phyloP scores from a whole-genome alignment of 208 protist species.

The Acanthamoeba triangularis region DNA sequence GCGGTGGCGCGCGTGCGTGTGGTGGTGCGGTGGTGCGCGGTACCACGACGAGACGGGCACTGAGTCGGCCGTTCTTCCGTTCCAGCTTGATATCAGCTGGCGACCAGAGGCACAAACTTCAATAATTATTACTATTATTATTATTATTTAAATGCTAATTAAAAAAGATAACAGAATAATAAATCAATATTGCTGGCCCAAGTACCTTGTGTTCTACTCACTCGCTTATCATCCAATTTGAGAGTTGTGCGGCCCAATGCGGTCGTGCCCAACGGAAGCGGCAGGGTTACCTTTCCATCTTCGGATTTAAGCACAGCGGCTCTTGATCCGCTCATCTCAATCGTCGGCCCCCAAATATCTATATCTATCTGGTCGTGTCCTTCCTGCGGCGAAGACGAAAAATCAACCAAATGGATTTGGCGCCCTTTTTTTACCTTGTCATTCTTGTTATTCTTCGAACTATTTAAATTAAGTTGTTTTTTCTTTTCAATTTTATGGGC shows the following conservation, averaged over 20 bases:
- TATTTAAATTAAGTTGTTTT: too few species aligned
- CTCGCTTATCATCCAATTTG: not conserved
- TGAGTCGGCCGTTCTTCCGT: not conserved
- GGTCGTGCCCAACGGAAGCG: not conserved
- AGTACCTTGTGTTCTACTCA: not conserved
- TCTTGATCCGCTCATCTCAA: not conserved
- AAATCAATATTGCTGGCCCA: not conserved
- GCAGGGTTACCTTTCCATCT: not conserved
- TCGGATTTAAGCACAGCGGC: not conserved
- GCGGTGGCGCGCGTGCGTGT: not conserved
- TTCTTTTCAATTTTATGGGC: too few species aligned
- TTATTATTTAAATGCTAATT: not conserved
- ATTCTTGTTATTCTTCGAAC: too few species aligned
- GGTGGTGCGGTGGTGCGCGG: not conserved
- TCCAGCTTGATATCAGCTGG: not conserved
- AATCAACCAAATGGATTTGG: too few species aligned
- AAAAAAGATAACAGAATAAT: too few species aligned
- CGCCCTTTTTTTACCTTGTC: too few species aligned
- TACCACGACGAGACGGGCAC: not conserved
- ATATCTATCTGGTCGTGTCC: too few species aligned
- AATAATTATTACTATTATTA: not conserved
- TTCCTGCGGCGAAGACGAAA: too few species aligned
- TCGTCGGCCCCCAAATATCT: not conserved
- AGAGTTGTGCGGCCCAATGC: not conserved
- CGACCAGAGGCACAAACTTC: not conserved